phyloP scores from a whole-genome alignment of 1,284 basidiomycete species.

The Ustilago sp. region DNA sequence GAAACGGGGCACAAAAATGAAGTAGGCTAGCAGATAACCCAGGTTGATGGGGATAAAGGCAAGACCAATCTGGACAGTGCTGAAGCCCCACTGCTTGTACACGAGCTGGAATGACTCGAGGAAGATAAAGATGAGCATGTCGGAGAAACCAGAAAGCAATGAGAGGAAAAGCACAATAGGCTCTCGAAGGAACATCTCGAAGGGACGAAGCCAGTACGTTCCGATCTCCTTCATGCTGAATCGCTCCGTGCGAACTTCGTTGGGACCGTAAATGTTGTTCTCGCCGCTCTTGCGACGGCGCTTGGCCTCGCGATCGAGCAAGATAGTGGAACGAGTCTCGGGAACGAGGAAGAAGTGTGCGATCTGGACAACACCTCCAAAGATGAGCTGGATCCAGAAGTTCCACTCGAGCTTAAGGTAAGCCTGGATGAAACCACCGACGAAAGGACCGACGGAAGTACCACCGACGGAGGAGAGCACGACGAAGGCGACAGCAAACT shows the following conservation, averaged over 20 bases:
- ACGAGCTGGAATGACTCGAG: conserved; percentile 70
- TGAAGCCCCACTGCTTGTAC: conserved; percentile 71
- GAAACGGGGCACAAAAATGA: conserved; percentile 69
- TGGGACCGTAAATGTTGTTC: conserved; percentile 70
- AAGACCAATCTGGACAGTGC: conserved; percentile 66
- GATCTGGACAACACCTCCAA: conserved; percentile 70
- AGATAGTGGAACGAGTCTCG: conserved; percentile 70
- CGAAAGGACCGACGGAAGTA: conserved; percentile 65
- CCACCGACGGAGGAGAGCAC: conserved; percentile 68
- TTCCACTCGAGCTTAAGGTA: conserved; percentile 64
- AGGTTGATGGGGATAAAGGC: conserved; percentile 70
- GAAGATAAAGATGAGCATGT: conserved; percentile 71
- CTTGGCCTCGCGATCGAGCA: conserved; percentile 71
- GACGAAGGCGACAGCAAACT: conserved; percentile 67
- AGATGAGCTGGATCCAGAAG: conserved; percentile 71
- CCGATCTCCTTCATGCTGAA: conserved; percentile 69
- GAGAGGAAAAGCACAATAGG: conserved; percentile 71
- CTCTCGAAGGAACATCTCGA: conserved; percentile 69
- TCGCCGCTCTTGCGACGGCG: conserved; percentile 68
- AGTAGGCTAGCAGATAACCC: conserved; percentile 70
- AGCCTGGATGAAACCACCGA: conserved; percentile 60
- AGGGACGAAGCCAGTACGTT: conserved; percentile 69
- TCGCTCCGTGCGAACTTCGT: conserved; percentile 69
- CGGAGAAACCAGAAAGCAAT: conserved; percentile 71
- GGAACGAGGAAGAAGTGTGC: conserved; percentile 71